A percentile compares a stretch with the other conserved stretches of the same genome.
Conservation (phyloP, 2,329 filamentous ascomycete species). For the Trichoderma semiorbis region DNA sequence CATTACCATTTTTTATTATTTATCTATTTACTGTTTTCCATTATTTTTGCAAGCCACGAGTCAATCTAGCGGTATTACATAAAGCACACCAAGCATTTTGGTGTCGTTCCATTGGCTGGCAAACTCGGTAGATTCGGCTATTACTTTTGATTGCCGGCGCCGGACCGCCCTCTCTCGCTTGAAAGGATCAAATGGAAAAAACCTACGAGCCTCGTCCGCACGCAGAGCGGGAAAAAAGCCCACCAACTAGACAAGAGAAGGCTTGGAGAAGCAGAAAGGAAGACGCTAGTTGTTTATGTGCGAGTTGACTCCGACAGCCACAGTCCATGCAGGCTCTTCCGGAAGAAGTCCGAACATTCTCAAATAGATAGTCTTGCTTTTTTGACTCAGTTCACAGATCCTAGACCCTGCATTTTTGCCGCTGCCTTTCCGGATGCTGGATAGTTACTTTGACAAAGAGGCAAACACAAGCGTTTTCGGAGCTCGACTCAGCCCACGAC, state of each 20-base stretch:
- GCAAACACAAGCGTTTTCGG: not conserved
- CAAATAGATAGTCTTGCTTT: not conserved
- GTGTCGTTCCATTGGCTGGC: not conserved
- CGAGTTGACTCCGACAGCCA: not conserved
- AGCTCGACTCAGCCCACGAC: not conserved
- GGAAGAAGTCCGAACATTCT: not conserved
- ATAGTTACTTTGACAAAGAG: not conserved
- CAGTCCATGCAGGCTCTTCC: not conserved
- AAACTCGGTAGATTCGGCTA: not conserved
- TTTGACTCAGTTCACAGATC: not conserved
- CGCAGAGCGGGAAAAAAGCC: not conserved
- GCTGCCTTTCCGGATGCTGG: not conserved
- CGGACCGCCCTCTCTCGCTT: not conserved
- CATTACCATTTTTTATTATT: not conserved
- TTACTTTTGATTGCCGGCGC: not conserved
- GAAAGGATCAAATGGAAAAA: not conserved
- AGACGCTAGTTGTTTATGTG: not conserved
- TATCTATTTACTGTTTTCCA: not conserved
- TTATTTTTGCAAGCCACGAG: not conserved
- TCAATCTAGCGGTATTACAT: not conserved
- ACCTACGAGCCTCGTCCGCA: not conserved
- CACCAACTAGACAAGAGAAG: not conserved
- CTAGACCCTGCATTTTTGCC: not conserved
- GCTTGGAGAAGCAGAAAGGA: not conserved
- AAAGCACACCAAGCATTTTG: not conserved